Evolutionary conservation across 2,329 filamentous ascomycete species (phyloP).

Genomic region (Clarireedia monteithiana): DNA sequence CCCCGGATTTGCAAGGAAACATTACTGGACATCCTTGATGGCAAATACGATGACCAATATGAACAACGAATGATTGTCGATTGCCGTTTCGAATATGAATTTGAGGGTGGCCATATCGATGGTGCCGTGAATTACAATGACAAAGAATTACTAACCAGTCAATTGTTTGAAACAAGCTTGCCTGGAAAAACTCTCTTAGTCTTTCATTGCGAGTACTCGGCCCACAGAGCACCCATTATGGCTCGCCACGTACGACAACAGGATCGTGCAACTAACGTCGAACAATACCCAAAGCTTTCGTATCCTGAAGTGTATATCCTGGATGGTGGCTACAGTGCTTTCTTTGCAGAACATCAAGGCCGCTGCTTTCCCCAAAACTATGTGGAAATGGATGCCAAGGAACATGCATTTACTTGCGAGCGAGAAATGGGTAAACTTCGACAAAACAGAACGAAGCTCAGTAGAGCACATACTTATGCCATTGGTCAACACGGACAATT

Average conservation of each 20-base stretch:
- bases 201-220: slow-evolving; percentile 98
- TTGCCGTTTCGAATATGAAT: slow-evolving; percentile 98
- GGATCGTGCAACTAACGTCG: slow-evolving; percentile 78
- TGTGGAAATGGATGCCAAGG: slow-evolving; percentile 89
- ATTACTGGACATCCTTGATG: slow-evolving; percentile 79
- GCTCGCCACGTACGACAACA: slow-evolving; percentile 85
- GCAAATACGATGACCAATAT: slow-evolving; percentile 68
- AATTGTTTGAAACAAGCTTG: slow-evolving; percentile 64
- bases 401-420: slow-evolving; percentile 89
- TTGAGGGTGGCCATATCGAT: slow-evolving; percentile 90
- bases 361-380: slow-evolving; percentile 94
- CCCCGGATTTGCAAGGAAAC: slow-evolving; percentile 80
- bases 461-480: slow-evolving; percentile 87
- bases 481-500: slow-evolving; percentile 67
- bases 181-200: slow-evolving; percentile 72
- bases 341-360: slow-evolving; percentile 70
- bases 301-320: slow-evolving; percentile 97
- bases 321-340: slow-evolving; percentile 90
- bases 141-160: slow-evolving; percentile 74
- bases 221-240: slow-evolving; percentile 92
- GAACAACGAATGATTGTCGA: slow-evolving; percentile 84
- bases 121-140: slow-evolving; percentile 95
- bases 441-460: slow-evolving; percentile 72
- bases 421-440: slow-evolving; percentile 90
- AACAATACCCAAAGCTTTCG: slow-evolving; percentile 79